Evolutionary conservation across 371 early-diverging fungal genomes (phyloP).

Genomic region (Syncephalis plumigaleata): DNA sequence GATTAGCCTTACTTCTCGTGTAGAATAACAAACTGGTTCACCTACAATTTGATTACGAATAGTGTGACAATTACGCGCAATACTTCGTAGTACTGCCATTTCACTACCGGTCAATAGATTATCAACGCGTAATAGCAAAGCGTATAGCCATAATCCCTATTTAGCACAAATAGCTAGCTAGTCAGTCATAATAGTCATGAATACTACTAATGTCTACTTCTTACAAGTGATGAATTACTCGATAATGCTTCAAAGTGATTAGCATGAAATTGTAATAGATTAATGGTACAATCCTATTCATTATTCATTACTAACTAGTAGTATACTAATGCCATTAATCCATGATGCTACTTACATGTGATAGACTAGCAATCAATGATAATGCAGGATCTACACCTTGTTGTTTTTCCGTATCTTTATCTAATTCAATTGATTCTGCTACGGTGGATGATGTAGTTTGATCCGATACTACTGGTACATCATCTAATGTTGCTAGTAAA

Average conservation of each 20-base stretch:
- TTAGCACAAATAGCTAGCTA: no score
- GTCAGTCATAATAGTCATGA: no score
- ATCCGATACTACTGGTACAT: not conserved
- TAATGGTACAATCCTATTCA: not conserved
- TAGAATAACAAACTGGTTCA: not conserved
- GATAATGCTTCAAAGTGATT: not conserved
- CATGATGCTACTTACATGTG: not conserved
- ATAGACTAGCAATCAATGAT: not conserved
- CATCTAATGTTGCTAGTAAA: no score
- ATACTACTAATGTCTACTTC: no score
- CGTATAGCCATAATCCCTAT: constrained; percentile 26
- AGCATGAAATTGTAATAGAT: not conserved
- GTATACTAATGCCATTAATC: not conserved
- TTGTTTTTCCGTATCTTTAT: not conserved
- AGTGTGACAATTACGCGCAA: constrained; percentile 20
- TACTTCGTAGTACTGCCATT: constrained; percentile 16
- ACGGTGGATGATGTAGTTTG: no score
- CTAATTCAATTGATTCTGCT: no score
- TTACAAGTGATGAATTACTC: no score
- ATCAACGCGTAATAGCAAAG: constrained; percentile 24
- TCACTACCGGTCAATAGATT: constrained; percentile 22
- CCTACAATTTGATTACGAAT: constrained; percentile 10
- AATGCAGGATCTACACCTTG: not conserved
- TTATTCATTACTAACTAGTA: not conserved
- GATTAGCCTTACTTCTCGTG: no score